phyloP scores from a whole-genome alignment of 768 basidiomycete species.

The Boletus pseudo-olivaceus region DNA sequence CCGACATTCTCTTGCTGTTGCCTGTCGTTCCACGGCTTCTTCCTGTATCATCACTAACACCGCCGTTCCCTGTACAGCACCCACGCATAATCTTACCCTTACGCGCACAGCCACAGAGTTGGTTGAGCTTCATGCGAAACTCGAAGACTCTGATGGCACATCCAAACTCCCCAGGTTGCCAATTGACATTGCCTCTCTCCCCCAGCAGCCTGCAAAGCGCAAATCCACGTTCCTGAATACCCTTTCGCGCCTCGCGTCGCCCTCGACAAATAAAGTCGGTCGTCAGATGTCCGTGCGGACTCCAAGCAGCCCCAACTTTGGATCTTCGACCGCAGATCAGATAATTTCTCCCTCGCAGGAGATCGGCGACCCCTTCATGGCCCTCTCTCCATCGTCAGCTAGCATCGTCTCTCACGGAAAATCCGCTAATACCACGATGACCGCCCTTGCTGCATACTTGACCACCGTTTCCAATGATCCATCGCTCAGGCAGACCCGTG shows the following conservation, averaged over 20 bases:
- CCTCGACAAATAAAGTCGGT: slow-evolving; percentile 51
- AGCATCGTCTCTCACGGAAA: slow-evolving; percentile 18
- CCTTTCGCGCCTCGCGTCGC: slow-evolving; percentile 78
- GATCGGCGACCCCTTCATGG: slow-evolving; percentile 57
- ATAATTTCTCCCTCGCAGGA: slow-evolving; percentile 54
- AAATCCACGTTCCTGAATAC: slow-evolving; percentile 86
- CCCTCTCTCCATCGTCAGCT: slow-evolving; percentile 34
- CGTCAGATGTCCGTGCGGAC: slow-evolving; percentile 39
- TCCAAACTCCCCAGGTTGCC: slow-evolving; percentile 60
- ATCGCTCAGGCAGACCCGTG: slow-evolving; percentile 55
- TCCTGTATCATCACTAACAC: slow-evolving; percentile 27
- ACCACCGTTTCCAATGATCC: slow-evolving; percentile 72
- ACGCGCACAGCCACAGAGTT: slow-evolving; percentile 75
- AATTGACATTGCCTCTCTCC: slow-evolving; percentile 52
- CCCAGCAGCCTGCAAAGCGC: slow-evolving; percentile 56
- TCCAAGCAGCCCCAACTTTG: slow-evolving; percentile 31
- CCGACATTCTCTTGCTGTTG: slow-evolving; percentile 10
- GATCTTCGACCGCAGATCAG: slow-evolving; percentile 31
- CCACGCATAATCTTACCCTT: slow-evolving; percentile 86
- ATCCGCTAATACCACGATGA: slow-evolving; percentile 49
- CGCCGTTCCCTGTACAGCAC: slow-evolving; percentile 48
- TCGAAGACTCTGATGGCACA: slow-evolving; percentile 59
- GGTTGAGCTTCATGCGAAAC: slow-evolving; percentile 77
- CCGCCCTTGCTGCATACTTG: slow-evolving; percentile 73
- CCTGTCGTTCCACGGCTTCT: slow-evolving; percentile 17